phyloP scores from a whole-genome alignment of 2,329 filamentous ascomycete species.

The Apiospora malaysiana region DNA sequence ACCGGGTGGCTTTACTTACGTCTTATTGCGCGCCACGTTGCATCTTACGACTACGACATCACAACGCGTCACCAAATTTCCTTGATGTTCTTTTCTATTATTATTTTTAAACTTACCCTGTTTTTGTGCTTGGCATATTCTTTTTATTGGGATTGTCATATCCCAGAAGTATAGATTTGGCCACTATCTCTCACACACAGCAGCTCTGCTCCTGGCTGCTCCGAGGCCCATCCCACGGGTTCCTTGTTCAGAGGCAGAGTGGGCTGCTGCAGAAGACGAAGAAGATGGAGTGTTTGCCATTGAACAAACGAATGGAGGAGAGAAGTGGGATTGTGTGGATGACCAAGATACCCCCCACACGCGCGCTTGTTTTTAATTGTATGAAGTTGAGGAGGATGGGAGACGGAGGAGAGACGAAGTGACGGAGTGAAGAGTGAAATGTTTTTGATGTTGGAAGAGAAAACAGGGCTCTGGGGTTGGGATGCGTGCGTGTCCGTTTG shows the following conservation, averaged over 20 bases:
- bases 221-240: not conserved
- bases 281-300: not conserved
- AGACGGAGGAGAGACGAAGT: not conserved
- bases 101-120: not conserved
- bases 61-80: not conserved
- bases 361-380: not conserved
- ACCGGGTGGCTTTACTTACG: constrained; percentile 3
- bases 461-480: not conserved
- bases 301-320: not conserved
- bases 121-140: not conserved
- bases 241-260: not conserved
- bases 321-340: constrained; percentile 15
- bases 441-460: not conserved
- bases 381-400: not conserved
- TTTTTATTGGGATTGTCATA: not conserved
- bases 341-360: constrained; percentile 17
- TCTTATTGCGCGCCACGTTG: not conserved
- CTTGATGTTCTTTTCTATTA: not conserved
- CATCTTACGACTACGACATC: constrained; percentile 16
- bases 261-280: not conserved
- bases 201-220: not conserved
- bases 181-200: not conserved
- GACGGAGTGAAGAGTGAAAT: not conserved
- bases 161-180: constrained; percentile 3
- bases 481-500: not conserved